These are phyloP conservation scores for Lathyrus oleraceus DNA, from an alignment of 306 rosid genomes.

Conservation along the genomic window DNA sequence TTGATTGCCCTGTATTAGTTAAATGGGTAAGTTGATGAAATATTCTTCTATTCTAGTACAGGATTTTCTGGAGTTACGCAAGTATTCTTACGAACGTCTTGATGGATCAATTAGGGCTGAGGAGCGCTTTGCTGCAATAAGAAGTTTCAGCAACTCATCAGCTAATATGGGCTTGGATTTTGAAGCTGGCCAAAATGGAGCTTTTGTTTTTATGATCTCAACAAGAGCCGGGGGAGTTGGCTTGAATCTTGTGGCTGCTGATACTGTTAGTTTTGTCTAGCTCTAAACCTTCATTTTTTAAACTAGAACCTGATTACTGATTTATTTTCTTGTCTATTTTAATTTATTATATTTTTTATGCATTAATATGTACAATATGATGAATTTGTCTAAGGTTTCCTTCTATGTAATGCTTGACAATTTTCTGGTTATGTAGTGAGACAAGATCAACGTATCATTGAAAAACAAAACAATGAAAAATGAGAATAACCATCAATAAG, in stretches of 20 bases:
- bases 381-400: no score
- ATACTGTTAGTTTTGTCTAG: slow-evolving; percentile 67
- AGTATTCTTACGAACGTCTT: slow-evolving; percentile 90
- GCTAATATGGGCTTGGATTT: slow-evolving; percentile 49
- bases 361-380: background rate
- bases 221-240: slow-evolving; percentile 99
- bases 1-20: slow-evolving; percentile 23
- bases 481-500: no score
- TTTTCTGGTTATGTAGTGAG: no score
- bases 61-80: slow-evolving; percentile 83
- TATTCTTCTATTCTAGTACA: slow-evolving; percentile 38
- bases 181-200: slow-evolving; percentile 53
- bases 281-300: slow-evolving; percentile 20
- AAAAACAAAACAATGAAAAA: no score
- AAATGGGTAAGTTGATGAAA: slow-evolving; percentile 18
- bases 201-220: slow-evolving; percentile 91
- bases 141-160: slow-evolving; percentile 76
- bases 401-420: no score
- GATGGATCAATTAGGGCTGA: slow-evolving; percentile 98
- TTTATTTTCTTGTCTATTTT: slow-evolving; percentile 2
- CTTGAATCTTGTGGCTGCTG: slow-evolving; percentile 93
- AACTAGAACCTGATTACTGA: slow-evolving; percentile 4
- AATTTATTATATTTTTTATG: background rate
- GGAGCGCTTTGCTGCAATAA: slow-evolving; percentile 97
- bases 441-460: no score